phyloP scores from a whole-genome alignment of 176 grass and related monocot genomes.

The Juncus effusus region DNA sequence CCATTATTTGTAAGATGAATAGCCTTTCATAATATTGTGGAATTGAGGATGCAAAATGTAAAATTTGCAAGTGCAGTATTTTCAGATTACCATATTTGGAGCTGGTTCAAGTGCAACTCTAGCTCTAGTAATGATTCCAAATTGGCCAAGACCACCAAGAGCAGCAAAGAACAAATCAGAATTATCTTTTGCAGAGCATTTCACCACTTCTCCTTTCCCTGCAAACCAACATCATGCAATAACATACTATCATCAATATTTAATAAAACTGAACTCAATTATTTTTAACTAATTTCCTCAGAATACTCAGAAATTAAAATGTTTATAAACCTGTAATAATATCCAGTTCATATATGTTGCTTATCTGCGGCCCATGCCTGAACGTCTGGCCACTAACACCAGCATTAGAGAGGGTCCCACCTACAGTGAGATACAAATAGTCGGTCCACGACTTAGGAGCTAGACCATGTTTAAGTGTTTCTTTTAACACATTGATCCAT shows the following conservation, averaged over 20 bases:
- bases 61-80: neutral
- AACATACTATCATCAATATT: neutral
- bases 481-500: slow-evolving; percentile 81
- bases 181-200: slow-evolving; percentile 64
- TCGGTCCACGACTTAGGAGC: slow-evolving; percentile 92
- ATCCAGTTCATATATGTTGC: slow-evolving; percentile 86
- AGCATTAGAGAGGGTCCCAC: slow-evolving; percentile 75
- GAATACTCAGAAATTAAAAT: slow-evolving; percentile 9
- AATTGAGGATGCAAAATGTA: neutral
- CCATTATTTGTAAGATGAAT: neutral
- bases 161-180: slow-evolving; percentile 76
- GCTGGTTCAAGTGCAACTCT: slow-evolving; percentile 77
- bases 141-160: slow-evolving; percentile 85
- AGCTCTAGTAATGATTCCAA: slow-evolving; percentile 83
- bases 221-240: slow-evolving; percentile 31
- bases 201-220: slow-evolving; percentile 72
- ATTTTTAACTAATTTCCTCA: neutral
- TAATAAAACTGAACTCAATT: slow-evolving; percentile 3
- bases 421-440: slow-evolving; percentile 84
- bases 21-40: neutral
- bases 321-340: slow-evolving; percentile 69
- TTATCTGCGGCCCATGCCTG: slow-evolving; percentile 80
- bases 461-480: slow-evolving; percentile 66
- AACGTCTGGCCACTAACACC: slow-evolving; percentile 91
- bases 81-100: slow-evolving; percentile 72